Evolutionary conservation across 768 basidiomycete species (phyloP).

Genomic region (Tulasnella sp.): DNA sequence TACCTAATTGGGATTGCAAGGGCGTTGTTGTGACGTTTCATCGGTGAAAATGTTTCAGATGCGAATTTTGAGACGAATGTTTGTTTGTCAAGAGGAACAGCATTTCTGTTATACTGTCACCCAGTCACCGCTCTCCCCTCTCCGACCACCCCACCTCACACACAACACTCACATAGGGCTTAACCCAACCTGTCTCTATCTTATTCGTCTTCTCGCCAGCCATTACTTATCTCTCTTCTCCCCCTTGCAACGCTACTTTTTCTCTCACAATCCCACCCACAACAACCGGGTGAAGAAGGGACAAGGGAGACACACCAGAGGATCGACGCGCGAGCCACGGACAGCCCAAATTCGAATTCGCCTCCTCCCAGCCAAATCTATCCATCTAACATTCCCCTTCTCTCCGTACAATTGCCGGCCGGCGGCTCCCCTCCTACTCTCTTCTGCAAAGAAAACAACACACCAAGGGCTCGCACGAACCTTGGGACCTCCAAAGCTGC

Average conservation of each 20-base stretch:
- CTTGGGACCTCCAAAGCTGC: neutral
- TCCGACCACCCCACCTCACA: neutral
- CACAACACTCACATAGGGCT: neutral
- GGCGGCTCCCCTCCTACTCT: neutral
- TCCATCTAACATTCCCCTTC: neutral
- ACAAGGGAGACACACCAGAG: conserved; percentile 2
- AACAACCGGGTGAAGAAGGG: neutral
- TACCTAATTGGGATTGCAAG: neutral
- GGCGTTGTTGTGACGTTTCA: neutral
- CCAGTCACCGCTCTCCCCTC: conserved; percentile 3
- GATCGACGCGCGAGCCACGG: neutral
- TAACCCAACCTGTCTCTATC: neutral
- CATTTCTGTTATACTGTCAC: neutral
- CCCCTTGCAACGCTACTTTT: neutral
- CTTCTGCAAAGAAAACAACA: neutral
- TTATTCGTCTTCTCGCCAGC: neutral
- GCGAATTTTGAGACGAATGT: neutral
- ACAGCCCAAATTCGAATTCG: conserved; percentile 2
- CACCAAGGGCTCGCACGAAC: neutral
- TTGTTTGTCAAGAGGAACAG: conserved; percentile 1
- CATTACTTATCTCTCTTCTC: neutral
- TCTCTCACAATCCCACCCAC: neutral
- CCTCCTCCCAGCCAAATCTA: neutral
- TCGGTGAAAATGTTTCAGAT: neutral
- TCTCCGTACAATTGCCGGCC: neutral